A percentile compares a stretch with the other conserved stretches of the same genome.
phyloP scores from a whole-genome alignment of 2,329 filamentous ascomycete genomes.

The Tothia fuscella region DNA sequence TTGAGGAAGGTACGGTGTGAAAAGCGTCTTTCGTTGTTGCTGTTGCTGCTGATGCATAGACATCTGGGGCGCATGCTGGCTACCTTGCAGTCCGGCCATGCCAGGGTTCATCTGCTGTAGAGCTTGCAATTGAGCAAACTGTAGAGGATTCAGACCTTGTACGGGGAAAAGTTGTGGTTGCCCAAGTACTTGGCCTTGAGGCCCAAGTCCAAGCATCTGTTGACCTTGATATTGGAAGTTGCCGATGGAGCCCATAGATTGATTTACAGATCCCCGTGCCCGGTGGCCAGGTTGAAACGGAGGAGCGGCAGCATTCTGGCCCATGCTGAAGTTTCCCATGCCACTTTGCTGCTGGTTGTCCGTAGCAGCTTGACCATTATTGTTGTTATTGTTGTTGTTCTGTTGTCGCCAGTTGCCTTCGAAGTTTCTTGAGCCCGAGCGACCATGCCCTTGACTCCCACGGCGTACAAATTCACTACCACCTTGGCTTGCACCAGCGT shows the following conservation, averaged over 20 bases:
- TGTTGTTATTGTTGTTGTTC: constrained; percentile 37
- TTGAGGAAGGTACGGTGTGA: constrained; percentile 94
- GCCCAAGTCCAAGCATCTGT: constrained; percentile 61
- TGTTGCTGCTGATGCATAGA: constrained; percentile 46
- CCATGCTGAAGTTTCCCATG: constrained; percentile 55
- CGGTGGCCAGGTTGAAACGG: constrained; percentile 91
- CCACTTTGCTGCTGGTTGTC: constrained; percentile 33
- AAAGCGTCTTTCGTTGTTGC: constrained; percentile 92
- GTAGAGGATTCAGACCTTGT: constrained; percentile 80
- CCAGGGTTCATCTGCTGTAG: constrained; percentile 77
- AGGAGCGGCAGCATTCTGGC: constrained; percentile 56
- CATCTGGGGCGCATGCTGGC: constrained; percentile 59
- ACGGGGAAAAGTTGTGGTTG: constrained; percentile 71
- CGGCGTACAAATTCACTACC: constrained; percentile 60
- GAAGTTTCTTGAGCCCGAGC: constrained; percentile 83
- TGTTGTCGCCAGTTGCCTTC: constrained; percentile 97
- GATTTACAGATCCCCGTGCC: constrained; percentile 69
- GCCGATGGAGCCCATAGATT: constrained; percentile 72
- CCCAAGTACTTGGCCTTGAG: constrained; percentile 71
- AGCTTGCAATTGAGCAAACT: constrained; percentile 81
- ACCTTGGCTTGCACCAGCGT: constrained; percentile 31
- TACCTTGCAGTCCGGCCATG: constrained; percentile 49
- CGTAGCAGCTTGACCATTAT: constrained; percentile 40
- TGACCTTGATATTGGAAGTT: constrained; percentile 79
- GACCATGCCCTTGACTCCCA: constrained; percentile 65